These are phyloP conservation scores for Umbellularia californica DNA, from an alignment of 164 flowering plant genomes.

Conservation along the genomic window DNA sequence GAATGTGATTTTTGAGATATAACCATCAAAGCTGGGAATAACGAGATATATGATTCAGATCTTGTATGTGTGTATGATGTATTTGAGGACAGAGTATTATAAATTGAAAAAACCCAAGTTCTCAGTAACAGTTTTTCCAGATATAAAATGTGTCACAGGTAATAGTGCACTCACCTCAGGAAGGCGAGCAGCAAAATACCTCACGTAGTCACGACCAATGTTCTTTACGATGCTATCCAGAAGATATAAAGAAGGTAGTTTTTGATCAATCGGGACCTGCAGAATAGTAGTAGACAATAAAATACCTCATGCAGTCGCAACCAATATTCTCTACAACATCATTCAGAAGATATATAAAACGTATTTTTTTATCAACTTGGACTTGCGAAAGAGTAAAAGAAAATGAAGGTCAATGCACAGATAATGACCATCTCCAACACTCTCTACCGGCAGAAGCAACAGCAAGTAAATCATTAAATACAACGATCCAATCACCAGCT, in stretches of 20 bases:
- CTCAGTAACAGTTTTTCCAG: too few species aligned
- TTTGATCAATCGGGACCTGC: slow-evolving; percentile 81
- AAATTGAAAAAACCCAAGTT: background rate
- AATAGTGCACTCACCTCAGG: slow-evolving; percentile 61
- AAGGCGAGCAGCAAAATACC: slow-evolving; percentile 66
- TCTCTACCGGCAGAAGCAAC: background rate
- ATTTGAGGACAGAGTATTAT: background rate
- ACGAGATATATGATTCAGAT: background rate
- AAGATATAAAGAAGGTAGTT: slow-evolving; percentile 83
- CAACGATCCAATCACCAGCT: background rate
- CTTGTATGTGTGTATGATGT: background rate
- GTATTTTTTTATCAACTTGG: slow-evolving; percentile 80
- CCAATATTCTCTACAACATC: slow-evolving; percentile 95
- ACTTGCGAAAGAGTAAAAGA: slow-evolving; percentile 40
- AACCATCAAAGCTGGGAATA: background rate
- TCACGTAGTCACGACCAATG: slow-evolving; percentile 71
- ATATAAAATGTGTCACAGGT: background rate
- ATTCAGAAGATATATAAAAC: slow-evolving; percentile 81
- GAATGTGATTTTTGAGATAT: too few species aligned
- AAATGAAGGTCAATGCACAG: background rate
- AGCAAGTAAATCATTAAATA: background rate
- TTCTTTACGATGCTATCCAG: slow-evolving; percentile 95
- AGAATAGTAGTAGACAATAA: slow-evolving; percentile 16
- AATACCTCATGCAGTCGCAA: slow-evolving; percentile 56
- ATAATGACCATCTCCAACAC: background rate